Percentiles rank a stretch among this genome's conserved stretches.
phyloP scores from a whole-genome alignment of 257 asterid genomes.

The Hygrophila difformis region DNA sequence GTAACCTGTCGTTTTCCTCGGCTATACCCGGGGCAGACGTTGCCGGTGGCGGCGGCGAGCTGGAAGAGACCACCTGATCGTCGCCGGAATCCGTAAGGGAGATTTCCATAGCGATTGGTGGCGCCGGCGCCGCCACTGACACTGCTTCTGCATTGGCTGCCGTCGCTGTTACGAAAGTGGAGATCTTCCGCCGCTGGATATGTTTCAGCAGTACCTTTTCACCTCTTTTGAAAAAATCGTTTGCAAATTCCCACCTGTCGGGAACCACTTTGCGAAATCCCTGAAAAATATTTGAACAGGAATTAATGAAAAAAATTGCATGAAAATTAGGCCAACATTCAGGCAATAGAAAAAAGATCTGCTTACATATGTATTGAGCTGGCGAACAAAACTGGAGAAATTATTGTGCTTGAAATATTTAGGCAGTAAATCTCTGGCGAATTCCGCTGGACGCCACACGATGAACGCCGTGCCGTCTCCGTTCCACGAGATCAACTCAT shows the following conservation, averaged over 20 bases:
- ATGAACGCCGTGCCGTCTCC: conserved; percentile 45
- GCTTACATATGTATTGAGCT: conserved; percentile 47
- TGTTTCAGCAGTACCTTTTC: conserved; percentile 32
- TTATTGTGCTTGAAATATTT: conserved; percentile 57
- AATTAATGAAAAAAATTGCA: not conserved
- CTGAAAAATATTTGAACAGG: conserved; percentile 7
- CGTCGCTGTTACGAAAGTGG: no score
- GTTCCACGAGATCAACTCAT: conserved; percentile 53
- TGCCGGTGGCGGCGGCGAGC: conserved; percentile 27
- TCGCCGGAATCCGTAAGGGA: conserved; percentile 44
- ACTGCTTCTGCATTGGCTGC: not conserved
- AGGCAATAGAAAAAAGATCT: no score
- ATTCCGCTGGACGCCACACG: conserved; percentile 57
- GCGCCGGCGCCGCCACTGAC: not conserved
- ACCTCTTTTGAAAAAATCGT: conserved; percentile 40
- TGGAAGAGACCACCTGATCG: conserved; percentile 47
- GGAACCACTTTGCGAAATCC: conserved; percentile 57
- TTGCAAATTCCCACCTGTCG: conserved; percentile 56
- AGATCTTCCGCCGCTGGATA: conserved; percentile 45
- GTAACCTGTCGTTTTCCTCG: conserved; percentile 41
- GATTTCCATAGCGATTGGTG: not conserved
- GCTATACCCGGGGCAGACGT: conserved; percentile 25
- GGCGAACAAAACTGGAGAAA: conserved; percentile 58
- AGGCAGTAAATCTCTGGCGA: conserved; percentile 53
- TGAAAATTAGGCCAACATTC: not conserved